Evolutionary conservation across 768 basidiomycete genomes (phyloP), one percentile per base, ranked within the genome.

Genomic region (Paxillus ammoniavirescens): DNA sequence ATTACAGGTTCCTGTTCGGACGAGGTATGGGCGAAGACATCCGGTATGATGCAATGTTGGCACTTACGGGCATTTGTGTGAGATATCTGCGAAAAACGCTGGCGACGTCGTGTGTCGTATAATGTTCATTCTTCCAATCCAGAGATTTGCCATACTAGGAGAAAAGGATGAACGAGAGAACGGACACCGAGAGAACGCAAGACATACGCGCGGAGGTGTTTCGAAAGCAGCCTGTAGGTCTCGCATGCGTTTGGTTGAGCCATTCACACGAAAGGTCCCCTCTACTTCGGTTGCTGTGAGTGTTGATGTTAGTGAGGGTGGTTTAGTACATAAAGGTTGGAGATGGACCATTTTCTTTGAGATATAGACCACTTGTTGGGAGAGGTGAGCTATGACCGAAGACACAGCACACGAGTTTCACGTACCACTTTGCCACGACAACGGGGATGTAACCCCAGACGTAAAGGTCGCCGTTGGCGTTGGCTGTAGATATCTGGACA

Each of bases 361-460:
- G 83, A 75, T 94, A 89, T 42, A 96, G 73, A 5, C 96, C 96
- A 65, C 93, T 95, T 58, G 8, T 23, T 51, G 17, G 15, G 8
- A 52, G 52, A 49, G 49, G 60, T 51, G 54, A 36, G 52, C 42
- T 21, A 46, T 38, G 15, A 8, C 1, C 18, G 18, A 33, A 35
- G 26, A 28, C 49, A 42, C 26, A 42, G 41, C 35, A 14, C 31
- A 48, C 35, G 60, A 57, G 40, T 28, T 17, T 44, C 49, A 73
- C 86, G 64, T 62, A 93, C 92, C 93, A 98, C 73, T 97, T 98
- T 43, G 96, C 96, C 40, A 99, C 96, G 49, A 98, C 94, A 40
- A 98, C 92, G 8, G 96, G 96, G 46, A 99, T 91, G 67, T 89
- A 90, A 1, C 95, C 93, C 89, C 91, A 95, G 5, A 93, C 88